These are phyloP conservation scores for Trichophyton verrucosum DNA, from an alignment of 2,329 filamentous ascomycete genomes.

Conservation along the genomic window DNA sequence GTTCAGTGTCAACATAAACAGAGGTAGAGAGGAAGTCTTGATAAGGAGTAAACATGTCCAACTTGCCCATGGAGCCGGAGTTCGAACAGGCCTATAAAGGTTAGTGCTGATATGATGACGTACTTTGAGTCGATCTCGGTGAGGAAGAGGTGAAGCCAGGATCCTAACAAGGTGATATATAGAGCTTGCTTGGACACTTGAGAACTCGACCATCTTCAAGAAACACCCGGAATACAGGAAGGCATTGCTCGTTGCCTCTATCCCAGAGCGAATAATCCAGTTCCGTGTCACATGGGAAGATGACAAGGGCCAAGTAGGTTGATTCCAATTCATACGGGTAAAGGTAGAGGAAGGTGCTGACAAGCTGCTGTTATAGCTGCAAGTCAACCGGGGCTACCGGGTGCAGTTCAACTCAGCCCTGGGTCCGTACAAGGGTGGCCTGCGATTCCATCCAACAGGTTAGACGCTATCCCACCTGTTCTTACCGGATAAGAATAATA, in stretches of 20 bases:
- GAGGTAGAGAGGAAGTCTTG: not conserved
- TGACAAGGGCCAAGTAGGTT: constrained; percentile 54
- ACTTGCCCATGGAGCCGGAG: constrained; percentile 81
- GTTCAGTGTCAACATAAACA: not conserved
- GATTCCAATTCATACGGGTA: constrained; percentile 6
- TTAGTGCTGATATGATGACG: constrained; percentile 33
- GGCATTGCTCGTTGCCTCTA: constrained; percentile 72
- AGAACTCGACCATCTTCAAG: constrained; percentile 84
- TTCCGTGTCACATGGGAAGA: constrained; percentile 97
- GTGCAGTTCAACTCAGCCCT: constrained; percentile 98
- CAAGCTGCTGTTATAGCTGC: constrained; percentile 40
- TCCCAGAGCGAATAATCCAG: constrained; percentile 92
- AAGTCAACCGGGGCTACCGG: constrained; percentile 89
- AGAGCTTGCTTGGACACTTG: constrained; percentile 92
- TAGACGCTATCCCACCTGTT: not conserved
- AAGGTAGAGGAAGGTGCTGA: not conserved
- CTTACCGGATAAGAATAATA: no score
- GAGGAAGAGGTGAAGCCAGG: not conserved
- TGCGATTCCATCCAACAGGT: constrained; percentile 78
- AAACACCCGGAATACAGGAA: constrained; percentile 91
- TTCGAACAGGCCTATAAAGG: constrained; percentile 98
- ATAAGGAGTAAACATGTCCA: constrained; percentile 50
- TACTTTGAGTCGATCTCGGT: not conserved
- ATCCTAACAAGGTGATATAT: constrained; percentile 10
- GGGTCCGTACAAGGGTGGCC: constrained; percentile 94